Base-by-base conservation (phyloP, 108 stramenopile genomes). In the Skeletonema potamos region DNA sequence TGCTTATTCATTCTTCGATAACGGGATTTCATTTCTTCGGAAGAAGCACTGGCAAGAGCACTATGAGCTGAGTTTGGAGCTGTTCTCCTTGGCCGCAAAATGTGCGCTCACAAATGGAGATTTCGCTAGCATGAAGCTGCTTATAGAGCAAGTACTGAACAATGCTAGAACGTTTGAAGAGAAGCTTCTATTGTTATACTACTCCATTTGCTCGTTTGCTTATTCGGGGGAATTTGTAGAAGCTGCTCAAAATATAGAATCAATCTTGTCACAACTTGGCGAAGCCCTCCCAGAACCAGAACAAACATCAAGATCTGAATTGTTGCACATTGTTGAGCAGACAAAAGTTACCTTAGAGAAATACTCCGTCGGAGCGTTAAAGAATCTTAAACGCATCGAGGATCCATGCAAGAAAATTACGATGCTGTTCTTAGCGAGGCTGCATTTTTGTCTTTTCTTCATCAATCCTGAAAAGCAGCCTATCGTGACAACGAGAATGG, bases 41-140 rank as follows among this genome's bases (percentile, higher is more conserved):
- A 73, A 39, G 18, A 24, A 57, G 15, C 72, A 73, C 51, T 73
- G 72, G 72, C 63, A 46, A 24, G 54, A 58, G 13, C 62, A 73
- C 18, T 73, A 30, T 5, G 46, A 6, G 20, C 20, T 48, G 20
- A 48, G 46, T 22, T 7, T 48, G 0, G 46, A 48, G 20, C 20
- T 48, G 1, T 48, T 48, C 7, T 20, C 13, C 20, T 22, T 48
- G 20, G 46, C 46, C 6, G 2, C 46, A 22, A 48, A 48, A 48
- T 48, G 46, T 48, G 46, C 46, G 46, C 46, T 48, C 20, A 7
- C 46, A 3, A 48, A n/a, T 20, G 46, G 46, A 22, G 46, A 48
- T 7, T 48, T 48, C 20, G 20, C 15, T 48, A 8, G 20, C 15
- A 8, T 48, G 20, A 48, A 48, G 20, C 17, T 48, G 20, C 46